Base-by-base conservation (phyloP, 176 grass and related monocot species). In the Tillandsia leiboldiana region DNA sequence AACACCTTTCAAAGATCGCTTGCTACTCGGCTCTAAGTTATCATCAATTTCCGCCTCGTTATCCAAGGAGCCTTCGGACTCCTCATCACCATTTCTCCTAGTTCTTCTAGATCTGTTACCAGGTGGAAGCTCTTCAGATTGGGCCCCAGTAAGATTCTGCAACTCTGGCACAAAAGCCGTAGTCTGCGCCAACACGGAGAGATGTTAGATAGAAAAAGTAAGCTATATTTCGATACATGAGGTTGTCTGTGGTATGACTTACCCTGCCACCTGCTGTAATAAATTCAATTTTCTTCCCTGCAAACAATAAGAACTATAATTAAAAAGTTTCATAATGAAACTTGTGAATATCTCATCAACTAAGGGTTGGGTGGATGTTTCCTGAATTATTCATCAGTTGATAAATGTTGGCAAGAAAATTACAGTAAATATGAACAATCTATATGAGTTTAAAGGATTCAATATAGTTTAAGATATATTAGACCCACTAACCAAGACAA, bases 271-370 rank as follows among this genome's bases (percentile, higher is more conserved):
- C 93, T 72, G 81, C 89, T 57, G 81, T 92, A 53, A 97, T 90
- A 65, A 92, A 97, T 71, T 97, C 89, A 70, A 97, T 97, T 76
- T 92, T 87, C 79, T 87, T 85, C 64, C 89, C 93, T 97, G 89
- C 63, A 83, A 72, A 2, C 2, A 28, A 28, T 11, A 65, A 69
- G 48, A 85, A 83, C 49, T 18, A 50, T 64, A 66, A 71, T 63
- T 15, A 63, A 68, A 3, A 20, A 50, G 14, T 14, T 9, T 59
- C 54, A 59, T 59, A 50, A 51, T 42, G 33, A 42, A 42, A 42
- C 33, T 42, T 7, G 33, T 42, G 33, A 42, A 42, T 7, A 42
- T 42, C 33, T 42, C 33, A 42, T 42, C 33, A 42, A 42, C 3
- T 42, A 42, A 42, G 33, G 33, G 33, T 42, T 42, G 33, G 33